A percentile compares a stretch with the other conserved stretches of the same genome.
Evolutionary conservation across 495 filamentous ascomycete genomes (phyloP).

Genomic region (Parachaetomium inaequale): DNA sequence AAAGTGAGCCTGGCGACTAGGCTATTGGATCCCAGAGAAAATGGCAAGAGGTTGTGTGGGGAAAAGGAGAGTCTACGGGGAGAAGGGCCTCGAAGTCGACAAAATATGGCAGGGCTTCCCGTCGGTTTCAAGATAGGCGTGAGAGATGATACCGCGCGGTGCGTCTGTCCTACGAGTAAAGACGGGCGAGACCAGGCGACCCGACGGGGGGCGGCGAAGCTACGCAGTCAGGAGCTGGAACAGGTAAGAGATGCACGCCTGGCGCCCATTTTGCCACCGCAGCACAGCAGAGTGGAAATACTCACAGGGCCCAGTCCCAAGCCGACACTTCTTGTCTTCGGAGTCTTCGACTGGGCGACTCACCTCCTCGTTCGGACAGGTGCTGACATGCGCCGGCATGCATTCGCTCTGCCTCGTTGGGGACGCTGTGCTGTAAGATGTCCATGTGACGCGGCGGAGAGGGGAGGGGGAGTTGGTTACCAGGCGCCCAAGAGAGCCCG

Average conservation of each 20-base stretch:
- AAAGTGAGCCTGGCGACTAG: background rate
- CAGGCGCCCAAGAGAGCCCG: too few species aligned
- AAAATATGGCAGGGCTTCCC: too few species aligned
- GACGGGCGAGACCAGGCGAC: background rate
- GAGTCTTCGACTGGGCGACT: too few species aligned
- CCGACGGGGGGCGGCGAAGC: background rate
- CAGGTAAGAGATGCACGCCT: slow-evolving; percentile 5
- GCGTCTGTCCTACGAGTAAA: background rate
- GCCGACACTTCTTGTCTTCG: too few species aligned
- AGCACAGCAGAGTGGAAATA: background rate
- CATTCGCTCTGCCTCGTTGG: too few species aligned
- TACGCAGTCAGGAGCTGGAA: background rate
- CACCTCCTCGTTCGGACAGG: too few species aligned
- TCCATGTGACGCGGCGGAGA: too few species aligned
- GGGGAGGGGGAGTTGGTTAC: too few species aligned
- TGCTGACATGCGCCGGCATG: too few species aligned
- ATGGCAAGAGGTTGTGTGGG: background rate
- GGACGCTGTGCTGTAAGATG: too few species aligned
- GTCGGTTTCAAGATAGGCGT: too few species aligned
- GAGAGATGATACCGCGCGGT: background rate
- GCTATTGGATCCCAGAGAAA: background rate
- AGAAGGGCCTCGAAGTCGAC: too few species aligned
- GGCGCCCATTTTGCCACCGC: slow-evolving; percentile 1
- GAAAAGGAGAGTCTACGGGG: background rate
- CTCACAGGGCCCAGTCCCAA: background rate